phyloP scores from a whole-genome alignment of 768 basidiomycete genomes.

The Podaxis rugospora region DNA sequence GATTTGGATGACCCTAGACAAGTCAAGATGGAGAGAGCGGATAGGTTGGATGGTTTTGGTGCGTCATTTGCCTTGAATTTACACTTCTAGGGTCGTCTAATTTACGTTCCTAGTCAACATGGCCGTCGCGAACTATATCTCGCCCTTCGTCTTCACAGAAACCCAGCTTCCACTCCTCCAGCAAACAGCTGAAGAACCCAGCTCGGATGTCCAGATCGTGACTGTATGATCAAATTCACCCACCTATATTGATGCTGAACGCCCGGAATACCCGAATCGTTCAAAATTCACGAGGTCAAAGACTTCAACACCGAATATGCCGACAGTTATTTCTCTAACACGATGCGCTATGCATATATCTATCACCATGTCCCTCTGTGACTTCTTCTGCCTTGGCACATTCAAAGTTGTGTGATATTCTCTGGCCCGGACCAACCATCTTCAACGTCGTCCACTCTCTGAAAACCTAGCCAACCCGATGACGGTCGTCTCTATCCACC shows the following conservation, averaged over 20 bases:
- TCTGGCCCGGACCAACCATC: neutral
- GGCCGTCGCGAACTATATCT: slow-evolving; percentile 14
- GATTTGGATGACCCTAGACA: slow-evolving; percentile 45
- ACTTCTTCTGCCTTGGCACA: neutral
- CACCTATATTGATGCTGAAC: neutral
- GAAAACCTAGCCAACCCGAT: slow-evolving; percentile 8
- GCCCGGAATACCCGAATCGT: neutral
- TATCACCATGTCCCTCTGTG: neutral
- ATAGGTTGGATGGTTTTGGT: too few relatives aligned
- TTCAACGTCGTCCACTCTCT: neutral
- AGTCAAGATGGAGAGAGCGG: too few relatives aligned
- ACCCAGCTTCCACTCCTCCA: slow-evolving; percentile 22
- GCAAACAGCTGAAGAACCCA: slow-evolving; percentile 15
- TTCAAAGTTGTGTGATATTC: neutral
- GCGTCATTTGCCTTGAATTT: too few relatives aligned
- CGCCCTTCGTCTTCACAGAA: slow-evolving; percentile 22
- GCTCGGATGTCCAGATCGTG: slow-evolving; percentile 20
- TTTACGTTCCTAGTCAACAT: neutral
- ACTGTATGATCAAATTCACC: slow-evolving; percentile 12
- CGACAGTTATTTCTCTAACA: neutral
- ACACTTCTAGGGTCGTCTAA: too few relatives aligned
- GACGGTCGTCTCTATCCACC: slow-evolving; percentile 19
- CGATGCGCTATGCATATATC: neutral
- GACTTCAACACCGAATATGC: neutral
- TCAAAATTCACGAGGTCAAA: neutral